phyloP scores from a whole-genome alignment of 1,139 yeast genomes.

The Scheffersomyces illinoinensis region DNA sequence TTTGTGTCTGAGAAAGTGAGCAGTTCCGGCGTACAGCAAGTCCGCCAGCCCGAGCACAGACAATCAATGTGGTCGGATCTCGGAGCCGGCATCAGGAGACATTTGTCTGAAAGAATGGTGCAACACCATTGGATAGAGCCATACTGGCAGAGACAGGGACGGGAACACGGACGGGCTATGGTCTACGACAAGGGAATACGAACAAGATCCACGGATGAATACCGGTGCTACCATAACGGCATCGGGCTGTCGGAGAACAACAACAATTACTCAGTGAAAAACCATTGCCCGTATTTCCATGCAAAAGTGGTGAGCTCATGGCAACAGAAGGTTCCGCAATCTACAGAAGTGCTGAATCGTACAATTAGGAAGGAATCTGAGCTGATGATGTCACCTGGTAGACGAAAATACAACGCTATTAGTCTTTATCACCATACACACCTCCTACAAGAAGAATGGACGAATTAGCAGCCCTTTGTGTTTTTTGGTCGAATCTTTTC shows the following conservation, averaged over 20 bases:
- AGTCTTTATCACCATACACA: neutral
- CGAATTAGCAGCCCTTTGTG: neutral
- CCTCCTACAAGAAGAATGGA: neutral
- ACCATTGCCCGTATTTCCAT: neutral
- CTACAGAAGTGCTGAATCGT: neutral
- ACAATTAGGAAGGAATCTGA: neutral
- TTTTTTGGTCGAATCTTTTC: neutral
- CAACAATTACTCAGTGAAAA: too few species aligned
- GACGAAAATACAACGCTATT: neutral
- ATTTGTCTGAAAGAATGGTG: too few species aligned
- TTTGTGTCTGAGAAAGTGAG: neutral
- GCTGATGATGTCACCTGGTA: neutral
- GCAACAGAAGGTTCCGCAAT: neutral
- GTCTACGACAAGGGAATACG: too few species aligned
- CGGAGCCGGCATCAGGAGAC: neutral
- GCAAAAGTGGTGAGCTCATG: neutral
- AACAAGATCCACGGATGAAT: too few species aligned
- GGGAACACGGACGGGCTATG: too few species aligned
- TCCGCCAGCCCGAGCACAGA: neutral
- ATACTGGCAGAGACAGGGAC: neutral
- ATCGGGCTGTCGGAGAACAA: neutral
- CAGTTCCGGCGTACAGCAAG: neutral
- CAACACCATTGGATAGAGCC: neutral
- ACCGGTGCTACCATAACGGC: neutral
- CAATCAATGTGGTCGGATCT: neutral